Evolutionary conservation across 2,329 filamentous ascomycete genomes (phyloP), one percentile per base, ranked within the genome.

Genomic region (Alternaria postmessia): DNA sequence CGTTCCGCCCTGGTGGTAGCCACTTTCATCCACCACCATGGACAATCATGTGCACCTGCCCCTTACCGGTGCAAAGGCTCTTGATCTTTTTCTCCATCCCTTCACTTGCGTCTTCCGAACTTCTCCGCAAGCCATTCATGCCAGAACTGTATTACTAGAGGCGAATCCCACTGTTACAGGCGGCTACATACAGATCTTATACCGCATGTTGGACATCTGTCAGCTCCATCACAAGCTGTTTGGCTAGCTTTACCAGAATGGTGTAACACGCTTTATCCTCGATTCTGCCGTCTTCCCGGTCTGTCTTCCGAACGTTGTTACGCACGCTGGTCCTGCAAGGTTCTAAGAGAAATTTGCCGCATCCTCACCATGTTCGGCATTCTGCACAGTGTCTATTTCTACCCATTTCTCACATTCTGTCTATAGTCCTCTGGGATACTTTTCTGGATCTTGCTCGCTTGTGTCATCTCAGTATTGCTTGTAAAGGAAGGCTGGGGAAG

Each of bases 81-180:
- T 49, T 22, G 39, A 32, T 22, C 18, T 22, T 32, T 3, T 22
- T 22, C 18, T 24, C 14, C 11, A 34, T 41, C 3, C 36, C 18
- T 36, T 54, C 8, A 26, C 42, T 51, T 57, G 48, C 42, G 30
- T 41, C 41, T 61, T 46, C 71, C 70, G 70, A 75, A 62, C 68
- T 69, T 69, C 60, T 75, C 72, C 72, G 68, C 57, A 16, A 49
- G 38, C 48, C 48, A 41, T 53, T 43, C 20, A 59, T 55, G 48
- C 51, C 57, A 61, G 36, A 47, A 51, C 57, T 28, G 42, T 60
- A 42, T 57, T 66, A 62, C 48, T 47, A 49, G 68, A 65, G 65
- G 61, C 64, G 60, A 64, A 62, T 46, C 61, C 68, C 67, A 67
- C 63, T 44, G 26, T 54, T 49, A 59, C 54, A 46, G 51, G 62